Evolutionary conservation across 2,329 filamentous ascomycete genomes (phyloP), one percentile per base, ranked within the genome.

Genomic region (Cryphonectria carpinicola): DNA sequence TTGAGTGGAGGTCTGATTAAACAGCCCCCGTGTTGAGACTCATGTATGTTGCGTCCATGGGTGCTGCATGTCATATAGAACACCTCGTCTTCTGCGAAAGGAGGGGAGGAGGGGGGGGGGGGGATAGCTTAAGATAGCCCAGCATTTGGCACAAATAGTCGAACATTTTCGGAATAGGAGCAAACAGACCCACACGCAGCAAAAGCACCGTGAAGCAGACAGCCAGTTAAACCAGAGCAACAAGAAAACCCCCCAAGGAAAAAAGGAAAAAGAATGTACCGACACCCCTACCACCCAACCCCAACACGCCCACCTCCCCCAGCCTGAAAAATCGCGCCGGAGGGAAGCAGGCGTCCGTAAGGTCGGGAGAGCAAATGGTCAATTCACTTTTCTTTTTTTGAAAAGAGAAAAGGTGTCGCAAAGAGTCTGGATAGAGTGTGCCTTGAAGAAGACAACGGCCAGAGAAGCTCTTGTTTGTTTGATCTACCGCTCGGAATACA

Each of bases 401-500:
- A 74, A 62, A 58, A 71, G 70, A 74, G 74, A 76, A 75, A 74
- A 75, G 79, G 78, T 75, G 79, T 80, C 79, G 76, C 25, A 78
- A 72, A 74, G 71, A 76, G 74, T 75, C 76, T 76, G 76, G 76
- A n/a, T 8, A n/a, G 4, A 2, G 25, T 7, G 32, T 25, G 25
- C n/a, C 37, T 25, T 46, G 7, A 6, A 11, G 41, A 11, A 62
- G 75, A 74, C 74, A 74, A 68, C 60, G 41, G n/a, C 8, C 68
- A 41, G 52, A 61, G 66, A 32, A 32, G 52, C 41, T 65, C 35
- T 49, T 67, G n/a, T 66, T 69, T 73, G 49, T 73, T 87, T 83
- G 73, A 85, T 91, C 73, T 91, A 88, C 88, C 89, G 89, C 89
- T 90, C 89, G 88, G 89, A 91, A 91, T 91, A 91, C 89, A 91